Evolutionary conservation across 2,329 filamentous ascomycete species (phyloP).

Genomic region (Curvularia lunata): DNA sequence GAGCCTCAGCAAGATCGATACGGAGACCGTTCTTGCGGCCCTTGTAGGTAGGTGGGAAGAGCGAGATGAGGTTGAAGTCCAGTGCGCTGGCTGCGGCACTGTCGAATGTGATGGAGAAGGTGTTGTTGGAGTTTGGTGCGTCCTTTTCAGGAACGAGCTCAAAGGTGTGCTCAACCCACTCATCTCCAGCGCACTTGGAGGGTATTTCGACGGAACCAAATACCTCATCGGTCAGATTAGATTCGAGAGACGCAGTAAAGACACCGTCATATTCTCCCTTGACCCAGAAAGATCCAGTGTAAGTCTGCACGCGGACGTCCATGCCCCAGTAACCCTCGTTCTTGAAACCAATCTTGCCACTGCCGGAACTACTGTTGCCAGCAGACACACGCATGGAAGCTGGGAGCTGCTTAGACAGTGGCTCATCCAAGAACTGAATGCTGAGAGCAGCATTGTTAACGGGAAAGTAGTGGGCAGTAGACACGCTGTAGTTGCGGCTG

Average conservation of each 20-base stretch:
- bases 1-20: constrained; percentile 57
- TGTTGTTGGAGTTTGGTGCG: constrained; percentile 59
- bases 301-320: constrained; percentile 56
- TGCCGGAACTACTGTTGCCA: constrained; percentile 40
- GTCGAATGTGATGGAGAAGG: constrained; percentile 59
- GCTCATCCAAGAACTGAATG: constrained; percentile 49
- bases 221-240: constrained; percentile 51
- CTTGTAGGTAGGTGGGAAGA: constrained; percentile 64
- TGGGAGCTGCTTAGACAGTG: constrained; percentile 55
- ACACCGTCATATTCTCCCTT: constrained; percentile 43
- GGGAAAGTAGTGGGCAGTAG: constrained; percentile 38
- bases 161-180: constrained; percentile 53
- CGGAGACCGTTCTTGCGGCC: constrained; percentile 59
- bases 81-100: constrained; percentile 34
- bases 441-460: constrained; percentile 45
- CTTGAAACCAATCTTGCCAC: constrained; percentile 55
- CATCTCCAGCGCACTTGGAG: constrained; percentile 39
- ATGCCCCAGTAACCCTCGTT: constrained; percentile 62
- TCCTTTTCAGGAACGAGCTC: constrained; percentile 43
- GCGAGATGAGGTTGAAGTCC: constrained; percentile 59
- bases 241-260: constrained; percentile 51
- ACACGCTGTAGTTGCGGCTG: constrained; percentile 32
- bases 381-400: constrained; percentile 52
- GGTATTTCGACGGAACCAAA: constrained; percentile 47
- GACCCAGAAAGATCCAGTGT: constrained; percentile 61